A percentile compares a stretch with the other conserved stretches of the same genome.
Evolutionary conservation across 306 rosid species (phyloP).

Genomic region (Malus fusca): DNA sequence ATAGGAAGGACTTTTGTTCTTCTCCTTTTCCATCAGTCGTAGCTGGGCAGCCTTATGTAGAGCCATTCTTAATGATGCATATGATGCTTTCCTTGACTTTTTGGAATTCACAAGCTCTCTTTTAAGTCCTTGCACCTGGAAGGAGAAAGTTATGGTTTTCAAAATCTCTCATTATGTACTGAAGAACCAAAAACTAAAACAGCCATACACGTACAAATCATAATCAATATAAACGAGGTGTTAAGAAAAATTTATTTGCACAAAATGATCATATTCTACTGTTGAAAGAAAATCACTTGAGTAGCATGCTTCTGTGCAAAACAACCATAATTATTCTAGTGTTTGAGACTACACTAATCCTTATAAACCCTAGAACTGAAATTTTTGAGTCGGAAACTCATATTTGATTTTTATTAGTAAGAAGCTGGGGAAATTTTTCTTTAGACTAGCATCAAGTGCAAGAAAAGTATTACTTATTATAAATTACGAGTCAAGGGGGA

Average conservation of each 20-base stretch:
- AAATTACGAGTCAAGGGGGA: background rate
- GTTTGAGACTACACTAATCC: background rate
- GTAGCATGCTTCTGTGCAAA: background rate
- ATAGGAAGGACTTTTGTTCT: conserved; percentile 92
- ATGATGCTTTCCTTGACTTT: conserved; percentile 76
- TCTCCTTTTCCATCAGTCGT: conserved; percentile 88
- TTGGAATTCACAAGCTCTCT: conserved; percentile 75
- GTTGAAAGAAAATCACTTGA: background rate
- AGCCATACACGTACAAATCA: background rate
- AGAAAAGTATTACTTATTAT: background rate
- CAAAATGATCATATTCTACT: background rate
- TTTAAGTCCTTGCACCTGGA: conserved; percentile 88
- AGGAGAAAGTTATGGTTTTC: conserved; percentile 14
- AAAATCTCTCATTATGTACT: background rate
- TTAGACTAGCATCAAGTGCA: background rate
- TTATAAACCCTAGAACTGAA: background rate
- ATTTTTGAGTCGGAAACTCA: background rate
- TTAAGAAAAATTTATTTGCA: background rate
- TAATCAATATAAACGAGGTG: background rate
- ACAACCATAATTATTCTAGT: background rate
- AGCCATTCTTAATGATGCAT: conserved; percentile 76
- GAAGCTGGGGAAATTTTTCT: background rate
- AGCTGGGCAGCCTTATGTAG: conserved; percentile 85
- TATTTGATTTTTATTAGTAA: background rate
- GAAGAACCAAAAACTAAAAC: background rate